Percentiles rank a stretch among this genome's conserved stretches.
Evolutionary conservation across 768 basidiomycete species (phyloP).

Genomic region (Lentinula sp.): DNA sequence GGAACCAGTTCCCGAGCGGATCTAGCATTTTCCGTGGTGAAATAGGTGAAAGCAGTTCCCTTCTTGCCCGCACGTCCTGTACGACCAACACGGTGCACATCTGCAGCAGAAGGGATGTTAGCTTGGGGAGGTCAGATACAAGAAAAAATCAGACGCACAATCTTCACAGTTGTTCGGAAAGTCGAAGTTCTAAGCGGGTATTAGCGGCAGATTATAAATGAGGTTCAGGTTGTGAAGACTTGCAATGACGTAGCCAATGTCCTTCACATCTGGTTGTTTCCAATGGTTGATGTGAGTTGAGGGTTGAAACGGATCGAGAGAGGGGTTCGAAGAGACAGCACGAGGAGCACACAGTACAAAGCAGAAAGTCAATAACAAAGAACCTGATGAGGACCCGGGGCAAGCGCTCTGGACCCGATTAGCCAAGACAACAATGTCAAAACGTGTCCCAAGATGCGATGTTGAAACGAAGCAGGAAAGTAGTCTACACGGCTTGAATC

Average conservation of each 20-base stretch:
- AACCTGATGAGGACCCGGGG: background rate
- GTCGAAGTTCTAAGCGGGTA: constrained; percentile 75
- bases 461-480: constrained; percentile 15
- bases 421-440: constrained; percentile 24
- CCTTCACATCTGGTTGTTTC: constrained; percentile 82
- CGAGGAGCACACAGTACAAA: constrained; percentile 1
- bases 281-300: constrained; percentile 19
- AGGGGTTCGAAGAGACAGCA: constrained; percentile 38
- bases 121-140: background rate
- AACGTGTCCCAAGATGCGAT: constrained; percentile 32
- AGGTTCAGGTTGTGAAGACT: constrained; percentile 24
- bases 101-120: background rate
- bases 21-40: constrained; percentile 95
- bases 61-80: constrained; percentile 82
- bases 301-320: constrained; percentile 32
- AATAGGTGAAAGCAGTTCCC: constrained; percentile 92
- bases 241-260: constrained; percentile 95
- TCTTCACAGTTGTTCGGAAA: constrained; percentile 98
- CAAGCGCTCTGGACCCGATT: constrained; percentile 17
- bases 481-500: constrained; percentile 1
- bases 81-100: constrained; percentile 12
- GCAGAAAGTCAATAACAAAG: constrained; percentile 18
- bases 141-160: constrained; percentile 64
- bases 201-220: background rate
- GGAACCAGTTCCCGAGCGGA: constrained; percentile 85